Base-by-base conservation (phyloP, 2,329 filamentous ascomycete genomes). In the Fusarium dlaminii region DNA sequence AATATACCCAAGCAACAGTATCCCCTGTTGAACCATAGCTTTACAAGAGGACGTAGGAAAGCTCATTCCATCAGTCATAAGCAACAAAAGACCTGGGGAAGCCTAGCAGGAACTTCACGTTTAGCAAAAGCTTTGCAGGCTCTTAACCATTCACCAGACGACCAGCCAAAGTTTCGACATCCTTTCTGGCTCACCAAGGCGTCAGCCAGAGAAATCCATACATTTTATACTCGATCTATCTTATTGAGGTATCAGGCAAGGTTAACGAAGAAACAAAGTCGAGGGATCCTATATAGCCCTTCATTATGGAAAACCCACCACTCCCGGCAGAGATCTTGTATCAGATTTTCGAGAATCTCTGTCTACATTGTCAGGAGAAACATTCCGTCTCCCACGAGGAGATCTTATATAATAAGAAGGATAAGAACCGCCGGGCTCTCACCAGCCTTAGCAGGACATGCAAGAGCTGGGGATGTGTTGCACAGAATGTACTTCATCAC, bases 401-500 rank as follows among this genome's bases (percentile, higher is more conserved):
- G 18, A 24, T 22, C 11, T 54, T 55, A 39, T 8, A 18, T 8
- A 24, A 8, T 3, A 45, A 60, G 12, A 49, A 30, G 5, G 32
- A 29, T 9, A 4, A 12, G 17, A 15, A 15, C 11, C 54, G 68
- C 5, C 20, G 9, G 3, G 36, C 14, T 10, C 63, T 72, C 30
- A 11, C 60, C 15, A 24, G 8, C 5, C 68, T 72, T 2, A 68
- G 29, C 1, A 20, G 1, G 6, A 57, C 37, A 5, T 57, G 30
- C 13, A 46, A 18, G 22, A 27, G 14, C 11, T 20, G 66, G 17
- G 24, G 70, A 12, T 15, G 4, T 20, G 30, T 48, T 27, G 70
- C 70, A 13, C 68, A 72, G 15, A 22, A 12, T 5, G 30, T 72
- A 6, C 68, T 72, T 11, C 29, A 68, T 43, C 70, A 72, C n/a